Base-by-base conservation (phyloP, 2,329 filamentous ascomycete genomes). In the Fusarium buharicum region DNA sequence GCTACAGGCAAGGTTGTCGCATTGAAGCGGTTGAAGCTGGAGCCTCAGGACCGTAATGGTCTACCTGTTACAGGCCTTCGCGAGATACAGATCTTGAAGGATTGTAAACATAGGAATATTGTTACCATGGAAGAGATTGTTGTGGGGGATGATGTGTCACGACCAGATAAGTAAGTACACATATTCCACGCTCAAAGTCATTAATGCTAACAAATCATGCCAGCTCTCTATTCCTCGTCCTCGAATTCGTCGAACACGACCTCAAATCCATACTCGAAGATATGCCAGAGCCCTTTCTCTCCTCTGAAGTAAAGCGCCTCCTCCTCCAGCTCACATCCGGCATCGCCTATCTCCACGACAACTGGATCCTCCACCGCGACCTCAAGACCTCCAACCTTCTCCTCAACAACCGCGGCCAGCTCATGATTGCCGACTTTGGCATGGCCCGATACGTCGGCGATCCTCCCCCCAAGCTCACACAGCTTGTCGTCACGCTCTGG, bases 231-330 rank as follows among this genome's bases (percentile, higher is more conserved):
- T 96, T 92, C 75, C 86, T 99, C 54, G 95, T 98, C 62, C 94
- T 99, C 83, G 93, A 97, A 73, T 99, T 98, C 77, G 83, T 97
- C 70, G 94, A 98, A 80, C 95, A 99, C 81, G 95, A 99, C 73
- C 87, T 99, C 54, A 96, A 96, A 77, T 91, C 90, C 51, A 85
- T 99, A 54, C 90, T 97, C 63, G 91, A 96, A 76, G 91, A 96
- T 73, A 97, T 98, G 92, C 86, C 90, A 48, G 92, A 97, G 73
- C 93, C 93, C 0, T 99, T 99, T 75, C 84, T 96, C 52, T 90
- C 91, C 1, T 96, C 92, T 37, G 95, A 99, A 76, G 87, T 92
- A 72, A 99, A 99, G 77, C 94, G 92, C 1, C 85, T 99, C 20
- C 84, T 98, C 51, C 82, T 88, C 1, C 95, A 99, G 75, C 86